A percentile compares a stretch with the other conserved stretches of the same genome.
Evolutionary conservation across 2,329 filamentous ascomycete species (phyloP).

Genomic region (Hypoxylon sp.): DNA sequence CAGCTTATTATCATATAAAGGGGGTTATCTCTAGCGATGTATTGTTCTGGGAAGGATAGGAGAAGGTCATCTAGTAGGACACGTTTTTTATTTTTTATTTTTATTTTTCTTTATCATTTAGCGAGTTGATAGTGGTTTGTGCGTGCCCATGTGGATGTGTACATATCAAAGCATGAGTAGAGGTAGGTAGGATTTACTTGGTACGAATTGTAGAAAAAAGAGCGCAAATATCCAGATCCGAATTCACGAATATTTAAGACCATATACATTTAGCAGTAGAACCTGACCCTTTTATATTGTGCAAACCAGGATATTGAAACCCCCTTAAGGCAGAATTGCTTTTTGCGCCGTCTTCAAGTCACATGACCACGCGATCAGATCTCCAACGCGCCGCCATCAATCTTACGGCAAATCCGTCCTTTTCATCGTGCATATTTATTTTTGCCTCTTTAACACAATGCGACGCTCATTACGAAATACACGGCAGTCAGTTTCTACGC

Average conservation of each 20-base stretch:
- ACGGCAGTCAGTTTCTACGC: slow-evolving; percentile 11
- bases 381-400: slow-evolving; percentile 14
- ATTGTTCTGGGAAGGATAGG: neutral
- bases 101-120: too few relatives aligned
- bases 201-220: slow-evolving; percentile 11
- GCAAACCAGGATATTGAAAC: too few relatives aligned
- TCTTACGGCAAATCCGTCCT: too few relatives aligned
- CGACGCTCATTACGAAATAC: slow-evolving; percentile 41
- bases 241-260: too few relatives aligned
- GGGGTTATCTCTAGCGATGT: neutral
- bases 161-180: slow-evolving; percentile 9
- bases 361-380: slow-evolving; percentile 27
- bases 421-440: neutral
- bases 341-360: too few relatives aligned
- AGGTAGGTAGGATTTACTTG: slow-evolving; percentile 8
- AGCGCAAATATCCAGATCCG: too few relatives aligned
- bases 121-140: neutral
- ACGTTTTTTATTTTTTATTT: too few relatives aligned
- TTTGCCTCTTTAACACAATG: slow-evolving; percentile 33
- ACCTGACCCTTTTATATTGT: too few relatives aligned
- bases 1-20: slow-evolving; percentile 37
- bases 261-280: too few relatives aligned
- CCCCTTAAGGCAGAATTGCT: too few relatives aligned
- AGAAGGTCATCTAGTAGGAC: too few relatives aligned
- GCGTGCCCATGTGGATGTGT: neutral